Conservation (phyloP, 805 yeast species). For the Nakazawaea holstii region DNA sequence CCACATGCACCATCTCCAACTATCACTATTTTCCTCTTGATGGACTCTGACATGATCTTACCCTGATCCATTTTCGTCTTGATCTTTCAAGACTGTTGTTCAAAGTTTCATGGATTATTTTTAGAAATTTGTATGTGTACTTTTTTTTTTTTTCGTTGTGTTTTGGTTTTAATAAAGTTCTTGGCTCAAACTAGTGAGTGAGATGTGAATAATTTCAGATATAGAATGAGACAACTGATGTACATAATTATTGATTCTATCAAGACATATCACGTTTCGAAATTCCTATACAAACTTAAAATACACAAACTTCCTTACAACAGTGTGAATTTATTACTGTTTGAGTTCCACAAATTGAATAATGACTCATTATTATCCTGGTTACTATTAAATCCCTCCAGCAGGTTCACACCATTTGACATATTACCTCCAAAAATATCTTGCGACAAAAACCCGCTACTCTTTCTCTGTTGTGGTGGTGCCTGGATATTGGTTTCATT, state of each 20-base stretch:
- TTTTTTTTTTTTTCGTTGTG: too few species aligned
- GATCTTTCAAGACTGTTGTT: conserved; percentile 18
- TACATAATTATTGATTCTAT: too few species aligned
- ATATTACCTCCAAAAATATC: neutral
- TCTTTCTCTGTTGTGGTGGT: neutral
- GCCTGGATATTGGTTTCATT: neutral
- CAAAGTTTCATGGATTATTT: too few species aligned
- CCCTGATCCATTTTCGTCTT: conserved; percentile 57
- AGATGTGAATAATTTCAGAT: too few species aligned
- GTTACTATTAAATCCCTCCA: neutral
- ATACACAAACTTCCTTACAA: neutral
- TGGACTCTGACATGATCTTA: conserved; percentile 14
- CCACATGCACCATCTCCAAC: conserved; percentile 97
- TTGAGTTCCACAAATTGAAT: conserved; percentile 4
- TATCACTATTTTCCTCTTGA: conserved; percentile 75
- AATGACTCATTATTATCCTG: neutral
- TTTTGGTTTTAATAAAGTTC: too few species aligned
- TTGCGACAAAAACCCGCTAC: neutral
- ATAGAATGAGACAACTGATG: too few species aligned
- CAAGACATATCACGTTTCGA: too few species aligned
- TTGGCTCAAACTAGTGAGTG: too few species aligned
- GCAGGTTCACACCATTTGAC: neutral
- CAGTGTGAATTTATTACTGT: neutral
- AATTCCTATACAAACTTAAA: neutral
- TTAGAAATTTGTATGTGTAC: too few species aligned